These are phyloP conservation scores for Colletotrichum liriopes DNA, from an alignment of 2,329 filamentous ascomycete species.

Conservation along the genomic window DNA sequence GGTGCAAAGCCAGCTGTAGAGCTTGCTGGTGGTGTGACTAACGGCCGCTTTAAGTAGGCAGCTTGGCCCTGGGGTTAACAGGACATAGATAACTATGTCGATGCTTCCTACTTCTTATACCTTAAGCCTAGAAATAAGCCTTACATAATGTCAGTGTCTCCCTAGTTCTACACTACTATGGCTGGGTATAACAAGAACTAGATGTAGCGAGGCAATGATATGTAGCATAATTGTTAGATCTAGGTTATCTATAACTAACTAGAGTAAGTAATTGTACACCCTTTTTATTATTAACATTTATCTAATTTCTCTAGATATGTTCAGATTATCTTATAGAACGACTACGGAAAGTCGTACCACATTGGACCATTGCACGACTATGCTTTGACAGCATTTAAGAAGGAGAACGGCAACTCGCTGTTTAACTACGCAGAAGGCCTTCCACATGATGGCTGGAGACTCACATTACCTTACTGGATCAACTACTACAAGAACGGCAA, in stretches of 20 bases:
- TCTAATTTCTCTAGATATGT: constrained; percentile 53
- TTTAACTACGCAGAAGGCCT: constrained; percentile 63
- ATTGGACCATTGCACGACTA: constrained; percentile 60
- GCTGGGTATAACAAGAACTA: constrained; percentile 68
- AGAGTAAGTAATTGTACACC: constrained; percentile 68
- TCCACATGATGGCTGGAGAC: constrained; percentile 66
- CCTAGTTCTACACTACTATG: constrained; percentile 74
- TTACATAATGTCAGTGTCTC: constrained; percentile 69
- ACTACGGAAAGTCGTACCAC: constrained; percentile 71
- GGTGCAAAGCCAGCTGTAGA: constrained; percentile 48
- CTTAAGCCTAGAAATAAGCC: constrained; percentile 62
- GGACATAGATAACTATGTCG: constrained; percentile 42
- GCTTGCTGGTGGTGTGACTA: constrained; percentile 42
- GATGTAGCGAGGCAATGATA: constrained; percentile 71
- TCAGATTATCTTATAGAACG: constrained; percentile 59
- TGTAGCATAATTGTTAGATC: constrained; percentile 73
- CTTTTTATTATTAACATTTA: not conserved
- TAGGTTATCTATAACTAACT: constrained; percentile 69
- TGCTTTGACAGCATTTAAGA: constrained; percentile 43
- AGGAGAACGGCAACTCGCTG: constrained; percentile 53
- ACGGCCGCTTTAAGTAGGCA: constrained; percentile 56
- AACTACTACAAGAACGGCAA: constrained; percentile 62
- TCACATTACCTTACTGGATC: constrained; percentile 67
- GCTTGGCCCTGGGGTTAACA: constrained; percentile 52
- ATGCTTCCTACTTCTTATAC: constrained; percentile 46